Percentiles rank a stretch among this genome's conserved stretches.
phyloP scores from a whole-genome alignment of 345 rosid genomes.

The Salix suchowensis region DNA sequence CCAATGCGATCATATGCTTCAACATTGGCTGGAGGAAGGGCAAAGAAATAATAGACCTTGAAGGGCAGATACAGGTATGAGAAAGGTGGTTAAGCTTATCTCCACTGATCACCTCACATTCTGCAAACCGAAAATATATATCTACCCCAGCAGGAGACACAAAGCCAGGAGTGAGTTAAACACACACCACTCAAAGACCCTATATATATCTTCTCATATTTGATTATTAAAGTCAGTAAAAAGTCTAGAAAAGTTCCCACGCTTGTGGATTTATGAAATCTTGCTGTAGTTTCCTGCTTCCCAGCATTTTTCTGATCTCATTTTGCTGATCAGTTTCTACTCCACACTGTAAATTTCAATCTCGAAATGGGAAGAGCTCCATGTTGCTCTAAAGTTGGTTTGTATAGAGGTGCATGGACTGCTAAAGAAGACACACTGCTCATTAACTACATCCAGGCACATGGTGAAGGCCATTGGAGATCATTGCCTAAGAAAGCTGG shows the following conservation, averaged over 20 bases:
- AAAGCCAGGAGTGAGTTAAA: no score
- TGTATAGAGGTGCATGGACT: slow-evolving; percentile 46
- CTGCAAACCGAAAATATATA: not conserved
- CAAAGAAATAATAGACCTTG: not conserved
- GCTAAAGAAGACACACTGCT: slow-evolving; percentile 38
- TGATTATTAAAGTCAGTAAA: no score
- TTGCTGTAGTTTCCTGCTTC: not conserved
- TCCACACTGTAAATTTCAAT: no score
- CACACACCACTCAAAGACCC: no score
- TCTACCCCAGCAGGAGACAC: not conserved
- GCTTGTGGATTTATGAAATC: not conserved
- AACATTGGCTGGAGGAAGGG: no score
- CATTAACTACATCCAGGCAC: slow-evolving; percentile 21
- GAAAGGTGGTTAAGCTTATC: not conserved
- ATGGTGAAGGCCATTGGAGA: slow-evolving; percentile 50
- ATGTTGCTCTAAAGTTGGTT: slow-evolving; percentile 42
- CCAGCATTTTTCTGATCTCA: not conserved
- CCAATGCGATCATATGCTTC: not conserved
- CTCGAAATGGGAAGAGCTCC: slow-evolving; percentile 38
- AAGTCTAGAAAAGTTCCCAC: no score
- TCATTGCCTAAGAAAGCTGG: slow-evolving; percentile 44
- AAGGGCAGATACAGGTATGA: not conserved
- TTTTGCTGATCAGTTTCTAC: not conserved
- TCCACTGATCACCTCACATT: not conserved
- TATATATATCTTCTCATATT: no score